Conservation (phyloP, 139 green algal species). For the Ettlia oleoabundans region DNA sequence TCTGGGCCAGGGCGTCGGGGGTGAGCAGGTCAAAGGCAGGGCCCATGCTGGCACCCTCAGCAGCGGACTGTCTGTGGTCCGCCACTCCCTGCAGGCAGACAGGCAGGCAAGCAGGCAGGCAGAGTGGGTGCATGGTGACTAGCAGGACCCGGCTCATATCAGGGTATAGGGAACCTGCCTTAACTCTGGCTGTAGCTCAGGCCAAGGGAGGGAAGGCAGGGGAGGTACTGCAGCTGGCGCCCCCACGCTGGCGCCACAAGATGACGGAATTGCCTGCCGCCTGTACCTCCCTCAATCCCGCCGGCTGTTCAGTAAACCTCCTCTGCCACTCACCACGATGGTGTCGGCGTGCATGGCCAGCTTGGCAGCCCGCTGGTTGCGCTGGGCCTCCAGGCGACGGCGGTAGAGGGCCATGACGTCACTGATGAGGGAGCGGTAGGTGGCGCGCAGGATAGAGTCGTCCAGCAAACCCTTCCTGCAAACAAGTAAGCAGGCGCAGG, state of each 20-base stretch:
- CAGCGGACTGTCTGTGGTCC: neutral
- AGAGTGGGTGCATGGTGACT: neutral
- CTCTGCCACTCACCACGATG: neutral
- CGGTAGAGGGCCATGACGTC: slow-evolving; percentile 1
- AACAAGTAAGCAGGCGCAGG: neutral
- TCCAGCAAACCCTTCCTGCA: slow-evolving; percentile 7
- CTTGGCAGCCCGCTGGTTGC: neutral
- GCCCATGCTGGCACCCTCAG: neutral
- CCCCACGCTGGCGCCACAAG: neutral
- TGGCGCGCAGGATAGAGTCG: slow-evolving; percentile 19
- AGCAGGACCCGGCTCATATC: neutral
- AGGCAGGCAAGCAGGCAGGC: neutral
- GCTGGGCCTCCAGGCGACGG: neutral
- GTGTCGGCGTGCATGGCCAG: neutral
- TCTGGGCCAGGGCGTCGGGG: neutral
- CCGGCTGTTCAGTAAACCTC: neutral
- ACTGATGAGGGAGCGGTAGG: slow-evolving; percentile 15
- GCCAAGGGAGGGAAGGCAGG: too few relatives aligned
- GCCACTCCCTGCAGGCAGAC: neutral
- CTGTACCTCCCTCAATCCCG: neutral
- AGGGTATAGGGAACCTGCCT: too few relatives aligned
- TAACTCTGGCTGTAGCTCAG: too few relatives aligned
- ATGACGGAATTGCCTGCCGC: too few relatives aligned
- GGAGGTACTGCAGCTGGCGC: too few relatives aligned
- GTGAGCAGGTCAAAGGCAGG: neutral